Percentiles rank a stretch among this genome's conserved stretches.
Evolutionary conservation across 805 yeast genomes (phyloP).

Genomic region (Candida chilensis): DNA sequence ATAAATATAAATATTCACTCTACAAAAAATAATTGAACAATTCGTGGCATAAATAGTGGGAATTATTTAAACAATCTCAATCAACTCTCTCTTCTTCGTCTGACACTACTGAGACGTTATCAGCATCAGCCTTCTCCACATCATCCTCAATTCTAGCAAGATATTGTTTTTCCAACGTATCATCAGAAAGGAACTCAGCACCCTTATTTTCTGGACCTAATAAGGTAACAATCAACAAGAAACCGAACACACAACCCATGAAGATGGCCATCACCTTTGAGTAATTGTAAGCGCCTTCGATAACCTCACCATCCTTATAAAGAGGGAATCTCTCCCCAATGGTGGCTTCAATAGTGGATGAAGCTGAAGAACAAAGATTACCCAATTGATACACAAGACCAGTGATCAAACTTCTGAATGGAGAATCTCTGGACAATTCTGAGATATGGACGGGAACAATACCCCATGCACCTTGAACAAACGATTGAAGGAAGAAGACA

Average conservation of each 20-base stretch:
- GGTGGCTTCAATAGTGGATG: constrained; percentile 62
- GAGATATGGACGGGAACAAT: constrained; percentile 57
- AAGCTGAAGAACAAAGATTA: constrained; percentile 63
- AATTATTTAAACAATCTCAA: too few relatives aligned
- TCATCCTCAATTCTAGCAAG: too few relatives aligned
- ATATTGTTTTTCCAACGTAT: too few relatives aligned
- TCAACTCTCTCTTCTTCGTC: too few relatives aligned
- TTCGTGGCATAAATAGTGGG: too few relatives aligned
- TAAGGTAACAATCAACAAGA: constrained; percentile 36
- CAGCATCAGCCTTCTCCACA: too few relatives aligned
- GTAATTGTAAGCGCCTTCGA: constrained; percentile 32
- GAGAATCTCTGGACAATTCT: constrained; percentile 44
- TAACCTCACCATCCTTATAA: constrained; percentile 13
- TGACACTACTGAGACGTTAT: too few relatives aligned
- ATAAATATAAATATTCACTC: too few relatives aligned
- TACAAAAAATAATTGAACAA: too few relatives aligned
- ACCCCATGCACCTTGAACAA: constrained; percentile 73
- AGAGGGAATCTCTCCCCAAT: constrained; percentile 55
- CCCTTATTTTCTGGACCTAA: constrained; percentile 52
- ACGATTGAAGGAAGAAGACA: constrained; percentile 53
- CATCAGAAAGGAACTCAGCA: too few relatives aligned
- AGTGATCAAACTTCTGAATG: constrained; percentile 52
- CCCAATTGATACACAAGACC: constrained; percentile 67
- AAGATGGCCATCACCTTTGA: constrained; percentile 60
- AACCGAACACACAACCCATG: constrained; percentile 53